These are phyloP conservation scores for Podospora comata DNA, from an alignment of 495 filamentous ascomycete species.

Conservation along the genomic window DNA sequence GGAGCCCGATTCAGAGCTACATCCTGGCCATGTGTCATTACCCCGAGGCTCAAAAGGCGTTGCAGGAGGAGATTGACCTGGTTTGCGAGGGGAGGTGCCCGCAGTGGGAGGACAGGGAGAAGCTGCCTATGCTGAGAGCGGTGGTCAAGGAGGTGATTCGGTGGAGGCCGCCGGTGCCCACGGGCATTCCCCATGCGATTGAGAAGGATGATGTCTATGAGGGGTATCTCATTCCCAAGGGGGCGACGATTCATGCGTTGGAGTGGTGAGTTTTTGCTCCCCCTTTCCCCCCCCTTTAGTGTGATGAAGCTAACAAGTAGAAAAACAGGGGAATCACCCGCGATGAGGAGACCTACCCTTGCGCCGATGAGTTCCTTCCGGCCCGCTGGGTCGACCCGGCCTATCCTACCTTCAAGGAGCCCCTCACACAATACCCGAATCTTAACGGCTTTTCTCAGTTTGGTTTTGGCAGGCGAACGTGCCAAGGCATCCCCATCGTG, in stretches of 20 bases:
- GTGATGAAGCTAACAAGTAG: conserved; percentile 14
- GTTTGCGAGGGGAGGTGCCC: conserved; percentile 48
- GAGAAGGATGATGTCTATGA: conserved; percentile 55
- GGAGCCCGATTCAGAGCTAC: conserved; percentile 54
- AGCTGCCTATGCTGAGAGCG: conserved; percentile 50
- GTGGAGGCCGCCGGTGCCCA: conserved; percentile 56
- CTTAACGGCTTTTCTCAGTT: conserved; percentile 55
- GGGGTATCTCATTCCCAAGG: conserved; percentile 54
- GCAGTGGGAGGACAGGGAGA: conserved; percentile 45
- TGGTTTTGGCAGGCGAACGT: conserved; percentile 59
- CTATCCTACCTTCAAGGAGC: conserved; percentile 55
- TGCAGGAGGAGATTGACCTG: conserved; percentile 55
- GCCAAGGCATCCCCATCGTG: conserved; percentile 55
- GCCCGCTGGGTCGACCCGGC: conserved; percentile 49
- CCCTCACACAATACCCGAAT: conserved; percentile 52
- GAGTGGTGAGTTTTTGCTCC: conserved; percentile 42
- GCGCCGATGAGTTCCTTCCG: conserved; percentile 59
- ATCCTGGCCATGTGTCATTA: conserved; percentile 59
- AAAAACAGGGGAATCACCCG: conserved; percentile 57
- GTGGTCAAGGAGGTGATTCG: conserved; percentile 60
- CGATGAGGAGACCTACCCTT: conserved; percentile 56
- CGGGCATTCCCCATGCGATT: conserved; percentile 53
- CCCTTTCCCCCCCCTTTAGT: background rate
- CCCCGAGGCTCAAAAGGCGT: conserved; percentile 51
- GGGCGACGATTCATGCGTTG: conserved; percentile 56